Conservation (phyloP, 306 rosid species). For the Astragalus membranaceus region DNA sequence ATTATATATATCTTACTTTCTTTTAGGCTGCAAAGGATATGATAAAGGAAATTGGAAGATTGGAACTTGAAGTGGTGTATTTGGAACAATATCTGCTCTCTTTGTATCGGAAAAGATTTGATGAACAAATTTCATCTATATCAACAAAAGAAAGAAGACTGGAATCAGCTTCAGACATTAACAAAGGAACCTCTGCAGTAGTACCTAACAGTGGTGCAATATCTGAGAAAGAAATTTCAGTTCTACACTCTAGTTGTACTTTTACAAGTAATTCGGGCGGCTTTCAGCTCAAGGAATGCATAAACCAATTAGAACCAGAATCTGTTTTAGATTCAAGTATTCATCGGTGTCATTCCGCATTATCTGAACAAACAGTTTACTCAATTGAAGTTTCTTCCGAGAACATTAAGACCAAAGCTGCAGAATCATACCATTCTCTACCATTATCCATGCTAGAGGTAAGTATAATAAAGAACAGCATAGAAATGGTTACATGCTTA, state of each 20-base stretch:
- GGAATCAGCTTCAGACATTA: constrained; percentile 25
- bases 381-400: constrained; percentile 40
- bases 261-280: constrained; percentile 30
- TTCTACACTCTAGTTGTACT: constrained; percentile 20
- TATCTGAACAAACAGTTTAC: constrained; percentile 61
- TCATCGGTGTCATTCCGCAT: constrained; percentile 63
- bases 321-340: constrained; percentile 58
- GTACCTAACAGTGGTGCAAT: constrained; percentile 20
- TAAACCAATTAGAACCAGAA: constrained; percentile 32
- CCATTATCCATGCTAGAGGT: constrained; percentile 94
- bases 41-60: constrained; percentile 68
- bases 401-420: constrained; percentile 43
- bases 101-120: constrained; percentile 61
- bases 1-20: constrained; percentile 18
- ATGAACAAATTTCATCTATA: constrained; percentile 43
- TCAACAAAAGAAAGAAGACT: constrained; percentile 30
- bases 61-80: constrained; percentile 69
- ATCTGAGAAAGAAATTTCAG: constrained; percentile 35
- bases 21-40: constrained; percentile 65
- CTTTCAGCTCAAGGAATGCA: constrained; percentile 33
- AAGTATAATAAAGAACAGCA: constrained; percentile 11
- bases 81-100: constrained; percentile 80
- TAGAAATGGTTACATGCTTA: constrained; percentile 1
- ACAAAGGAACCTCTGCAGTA: constrained; percentile 18
- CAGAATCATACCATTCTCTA: constrained; percentile 70